Evolutionary conservation across 345 rosid genomes (phyloP), one percentile per base, ranked within the genome.

Genomic region (Noccaea caerulescens): DNA sequence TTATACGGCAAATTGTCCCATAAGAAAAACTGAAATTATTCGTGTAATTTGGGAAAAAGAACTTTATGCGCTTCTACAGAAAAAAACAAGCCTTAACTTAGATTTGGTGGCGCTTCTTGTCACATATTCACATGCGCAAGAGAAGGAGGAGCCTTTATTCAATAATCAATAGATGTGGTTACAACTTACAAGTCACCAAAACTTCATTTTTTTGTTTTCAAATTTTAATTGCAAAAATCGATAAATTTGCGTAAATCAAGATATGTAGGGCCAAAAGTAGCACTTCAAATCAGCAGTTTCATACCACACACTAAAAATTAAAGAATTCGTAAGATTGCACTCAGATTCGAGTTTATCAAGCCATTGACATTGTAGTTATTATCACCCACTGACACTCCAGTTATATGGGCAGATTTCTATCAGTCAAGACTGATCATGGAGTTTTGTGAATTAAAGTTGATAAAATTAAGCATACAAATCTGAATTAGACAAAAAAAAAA

Each of bases 31-130:
- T 32, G 6, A 12, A 47, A 3, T 10, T 25, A n/a, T 36, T 47
- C 2, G 25, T 52, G 27, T 39, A 18, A 7, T 41, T 41, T 53
- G 8, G 12, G 4, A 37, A 49, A 47, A 20, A 13, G 11, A 7
- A 2, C 3, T 33, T 3, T 8, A 45, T 50, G 34, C 10, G 23
- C 42, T 60, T 51, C 66, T 12, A 32, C 39, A 51, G 33, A 55
- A 37, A 55, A 71, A 45, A 44, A 30, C 13, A 63, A 68, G 58
- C 39, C 34, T 66, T n/a, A 50, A 66, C 67, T 73, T 66, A 36
- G 73, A 68, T 75, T 34, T 68, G 73, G 78, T 68, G 78, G 63
- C 63, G 68, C 68, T 60, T 75, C 69, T 68, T 67, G 57, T 75
- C 73, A 61, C 51, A 58, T 66, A 58, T 12, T 74, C 73, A 67